A percentile compares a stretch with the other conserved stretches of the same genome.
phyloP scores from a whole-genome alignment of 2,329 filamentous ascomycete genomes.

The Raffaelea albimanens region DNA sequence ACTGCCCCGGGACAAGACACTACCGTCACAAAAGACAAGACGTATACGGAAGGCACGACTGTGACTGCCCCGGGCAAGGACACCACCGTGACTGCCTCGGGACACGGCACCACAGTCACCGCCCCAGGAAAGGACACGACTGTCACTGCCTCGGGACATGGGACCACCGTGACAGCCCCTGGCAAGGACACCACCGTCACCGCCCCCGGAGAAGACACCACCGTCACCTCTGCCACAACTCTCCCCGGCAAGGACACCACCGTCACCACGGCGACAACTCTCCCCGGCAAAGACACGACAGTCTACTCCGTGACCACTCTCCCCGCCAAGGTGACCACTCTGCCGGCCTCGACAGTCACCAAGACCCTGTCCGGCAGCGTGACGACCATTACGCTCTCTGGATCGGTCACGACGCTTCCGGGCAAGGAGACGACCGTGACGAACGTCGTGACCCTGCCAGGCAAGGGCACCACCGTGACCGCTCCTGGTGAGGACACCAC shows the following conservation, averaged over 20 bases:
- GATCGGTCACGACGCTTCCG: neutral
- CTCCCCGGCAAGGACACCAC: neutral
- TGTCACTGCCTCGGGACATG: neutral
- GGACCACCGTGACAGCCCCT: neutral
- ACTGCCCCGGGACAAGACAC: neutral
- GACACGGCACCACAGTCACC: no score
- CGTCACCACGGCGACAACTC: neutral
- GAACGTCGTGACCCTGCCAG: neutral
- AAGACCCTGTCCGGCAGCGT: neutral
- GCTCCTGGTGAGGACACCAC: conserved; percentile 1
- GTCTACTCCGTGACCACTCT: conserved; percentile 3
- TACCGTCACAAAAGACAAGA: conserved; percentile 9
- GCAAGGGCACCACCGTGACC: conserved; percentile 1
- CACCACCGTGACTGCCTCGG: no score
- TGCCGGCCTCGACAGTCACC: conserved; percentile 7
- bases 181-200: no score
- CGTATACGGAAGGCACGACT: conserved; percentile 12
- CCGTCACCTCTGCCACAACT: neutral
- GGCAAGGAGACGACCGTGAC: conserved; percentile 3
- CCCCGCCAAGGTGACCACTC: neutral
- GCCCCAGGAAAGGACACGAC: conserved; percentile 3
- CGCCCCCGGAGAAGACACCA: conserved; percentile 7
- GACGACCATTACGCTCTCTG: conserved; percentile 3
- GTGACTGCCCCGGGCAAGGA: conserved; percentile 9
- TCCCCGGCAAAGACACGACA: conserved; percentile 8